phyloP scores from a whole-genome alignment of 2,329 filamentous ascomycete genomes.

The Hypoxylon rubiginosum region DNA sequence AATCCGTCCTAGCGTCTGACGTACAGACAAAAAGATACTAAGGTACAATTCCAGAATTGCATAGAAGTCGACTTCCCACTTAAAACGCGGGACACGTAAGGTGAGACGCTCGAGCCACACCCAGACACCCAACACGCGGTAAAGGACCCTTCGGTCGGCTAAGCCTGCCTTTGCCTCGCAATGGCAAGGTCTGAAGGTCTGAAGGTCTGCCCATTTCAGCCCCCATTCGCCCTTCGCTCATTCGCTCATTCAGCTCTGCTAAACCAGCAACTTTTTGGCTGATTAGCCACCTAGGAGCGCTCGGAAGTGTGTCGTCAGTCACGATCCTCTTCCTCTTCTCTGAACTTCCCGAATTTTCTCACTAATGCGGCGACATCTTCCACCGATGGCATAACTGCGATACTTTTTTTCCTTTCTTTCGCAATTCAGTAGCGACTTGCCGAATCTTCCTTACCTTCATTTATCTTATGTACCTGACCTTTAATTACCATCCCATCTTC shows the following conservation, averaged over 20 bases:
- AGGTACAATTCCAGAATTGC: background rate
- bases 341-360: slow-evolving; percentile 1
- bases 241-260: background rate
- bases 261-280: background rate
- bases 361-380: slow-evolving; percentile 2
- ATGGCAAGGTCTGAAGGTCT: background rate
- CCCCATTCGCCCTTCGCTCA: too few relatives aligned
- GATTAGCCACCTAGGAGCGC: slow-evolving; percentile 12
- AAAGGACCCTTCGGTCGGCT: slow-evolving; percentile 10
- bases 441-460: background rate
- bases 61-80: slow-evolving; percentile 15
- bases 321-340: background rate
- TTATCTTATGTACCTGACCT: background rate
- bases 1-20: slow-evolving; percentile 43
- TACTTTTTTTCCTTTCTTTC: background rate
- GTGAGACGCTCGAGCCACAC: slow-evolving; percentile 28
- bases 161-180: background rate
- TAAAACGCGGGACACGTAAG: slow-evolving; percentile 26
- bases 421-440: background rate
- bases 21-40: background rate
- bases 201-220: slow-evolving; percentile 7
- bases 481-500: background rate
- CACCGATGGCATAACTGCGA: slow-evolving; percentile 3
- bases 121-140: too few relatives aligned
- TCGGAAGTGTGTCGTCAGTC: slow-evolving; percentile 8